Base-by-base conservation (phyloP, 192 early-diverging fungal genomes). In the Coemansia sp. region DNA sequence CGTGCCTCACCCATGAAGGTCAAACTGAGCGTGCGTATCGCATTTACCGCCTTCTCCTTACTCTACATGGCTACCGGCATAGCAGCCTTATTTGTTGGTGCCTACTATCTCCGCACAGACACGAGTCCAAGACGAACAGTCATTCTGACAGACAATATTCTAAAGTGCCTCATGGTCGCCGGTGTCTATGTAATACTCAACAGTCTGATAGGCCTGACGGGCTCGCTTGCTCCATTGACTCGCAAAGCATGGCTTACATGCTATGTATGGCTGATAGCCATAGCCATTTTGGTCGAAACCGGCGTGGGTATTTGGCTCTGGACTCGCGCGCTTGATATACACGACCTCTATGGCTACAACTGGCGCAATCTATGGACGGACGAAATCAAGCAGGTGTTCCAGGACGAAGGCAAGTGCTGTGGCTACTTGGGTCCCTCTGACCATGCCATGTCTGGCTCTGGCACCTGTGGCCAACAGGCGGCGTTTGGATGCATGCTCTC, bases 321-420 rank as follows among this genome's bases (percentile, higher is more conserved):
- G 69, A 15, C 46, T 18, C 56, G 69, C 35, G 65, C 69, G 0
- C 27, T 72, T 25, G 58, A 72, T 18, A 57, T 58, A 15, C 23
- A 58, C 46, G 62, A 50, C 9, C n/a, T 72, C 25, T 65, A 72
- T 40, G 62, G 45, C 13, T 37, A 61, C 50, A 72, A 72, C 20
- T 72, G 69, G 69, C 69, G 69, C 26, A 35, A 56, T 7, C 50
- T 72, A 11, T 72, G 69, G 69, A 50, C 53, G 9, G 50, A 58
- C 28, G 35, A 9, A 3, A 39, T 72, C 10, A 60, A 60, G 19
- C 48, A 22, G 23, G 50, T 28, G 6, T 72, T 60, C 22, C 69
- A 72, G 36, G 58, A 72, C 44, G 25, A 41, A 9, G 53, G 33
- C 15, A 28, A 28, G 2, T 72, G 69, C 36, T 72, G 69, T 20